Percentiles rank a stretch among this genome's conserved stretches.
phyloP scores from a whole-genome alignment of 2,329 filamentous ascomycete species.

The Lecanicillium sp. region DNA sequence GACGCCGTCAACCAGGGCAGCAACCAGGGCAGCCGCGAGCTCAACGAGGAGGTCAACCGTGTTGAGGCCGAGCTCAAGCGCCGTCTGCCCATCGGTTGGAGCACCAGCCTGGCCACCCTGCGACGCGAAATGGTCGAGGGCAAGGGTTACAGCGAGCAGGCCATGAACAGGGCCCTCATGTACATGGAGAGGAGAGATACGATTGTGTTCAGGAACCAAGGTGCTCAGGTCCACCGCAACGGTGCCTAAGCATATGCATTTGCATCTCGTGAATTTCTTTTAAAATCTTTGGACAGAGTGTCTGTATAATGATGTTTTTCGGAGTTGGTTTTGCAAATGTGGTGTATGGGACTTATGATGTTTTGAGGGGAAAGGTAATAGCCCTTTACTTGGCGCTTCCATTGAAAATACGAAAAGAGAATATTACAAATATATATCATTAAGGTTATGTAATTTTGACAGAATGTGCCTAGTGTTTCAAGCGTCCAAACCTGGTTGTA shows the following conservation, averaged over 20 bases:
- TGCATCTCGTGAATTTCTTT: neutral
- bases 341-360: constrained; percentile 4
- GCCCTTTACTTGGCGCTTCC: neutral
- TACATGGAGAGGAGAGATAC: constrained; percentile 84
- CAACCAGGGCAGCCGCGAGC: constrained; percentile 74
- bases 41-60: constrained; percentile 83
- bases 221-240: constrained; percentile 67
- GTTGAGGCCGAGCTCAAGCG: constrained; percentile 85
- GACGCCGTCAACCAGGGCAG: constrained; percentile 90
- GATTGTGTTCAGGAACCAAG: constrained; percentile 72
- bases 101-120: constrained; percentile 79
- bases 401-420: neutral
- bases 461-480: too few species aligned
- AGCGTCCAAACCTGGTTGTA: too few species aligned
- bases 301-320: constrained; percentile 6
- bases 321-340: constrained; percentile 9
- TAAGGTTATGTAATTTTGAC: neutral
- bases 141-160: constrained; percentile 83
- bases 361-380: neutral
- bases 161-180: constrained; percentile 76
- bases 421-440: neutral
- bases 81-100: constrained; percentile 90
- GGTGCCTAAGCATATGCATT: constrained; percentile 46
- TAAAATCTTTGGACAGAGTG: neutral
- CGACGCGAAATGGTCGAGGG: constrained; percentile 87